A percentile compares a stretch with the other conserved stretches of the same genome.
phyloP scores from a whole-genome alignment of 2,329 filamentous ascomycete species.

The Didymella exigua region DNA sequence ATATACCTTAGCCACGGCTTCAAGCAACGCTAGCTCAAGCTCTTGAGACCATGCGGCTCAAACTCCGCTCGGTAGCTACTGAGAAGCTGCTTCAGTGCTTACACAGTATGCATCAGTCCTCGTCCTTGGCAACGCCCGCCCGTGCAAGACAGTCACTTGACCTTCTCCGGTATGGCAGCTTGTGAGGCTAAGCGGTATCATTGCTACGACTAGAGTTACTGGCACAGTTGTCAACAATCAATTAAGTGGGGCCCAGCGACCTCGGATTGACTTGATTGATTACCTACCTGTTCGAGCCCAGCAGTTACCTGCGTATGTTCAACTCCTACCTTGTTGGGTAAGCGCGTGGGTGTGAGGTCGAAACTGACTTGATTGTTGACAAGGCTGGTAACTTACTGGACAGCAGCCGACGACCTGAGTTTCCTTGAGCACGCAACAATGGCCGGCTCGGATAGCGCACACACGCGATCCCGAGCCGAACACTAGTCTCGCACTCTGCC shows the following conservation, averaged over 20 bases:
- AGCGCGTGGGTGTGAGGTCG: too few relatives aligned
- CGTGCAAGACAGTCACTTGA: not conserved
- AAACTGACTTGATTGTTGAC: too few relatives aligned
- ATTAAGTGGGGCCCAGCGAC: too few relatives aligned
- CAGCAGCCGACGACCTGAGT: not conserved
- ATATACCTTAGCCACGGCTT: not conserved
- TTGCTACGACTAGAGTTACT: not conserved
- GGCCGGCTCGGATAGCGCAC: conserved; percentile 1
- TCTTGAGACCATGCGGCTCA: not conserved
- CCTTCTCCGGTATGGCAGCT: not conserved
- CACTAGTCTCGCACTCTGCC: not conserved
- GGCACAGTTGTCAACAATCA: too few relatives aligned
- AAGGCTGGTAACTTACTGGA: too few relatives aligned
- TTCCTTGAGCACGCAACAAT: not conserved
- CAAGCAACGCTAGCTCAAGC: not conserved
- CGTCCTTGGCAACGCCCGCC: conserved; percentile 13
- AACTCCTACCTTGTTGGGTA: too few relatives aligned
- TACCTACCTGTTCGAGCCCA: too few relatives aligned
- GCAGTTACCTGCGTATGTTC: too few relatives aligned
- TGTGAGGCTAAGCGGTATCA: not conserved
- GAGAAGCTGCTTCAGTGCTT: not conserved
- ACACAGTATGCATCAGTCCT: not conserved
- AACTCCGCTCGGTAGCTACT: not conserved
- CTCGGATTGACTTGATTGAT: too few relatives aligned
- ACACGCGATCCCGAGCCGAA: not conserved